A percentile compares a stretch with the other conserved stretches of the same genome.
Conservation (phyloP, 495 filamentous ascomycete species). For the Penicillium steckii region DNA sequence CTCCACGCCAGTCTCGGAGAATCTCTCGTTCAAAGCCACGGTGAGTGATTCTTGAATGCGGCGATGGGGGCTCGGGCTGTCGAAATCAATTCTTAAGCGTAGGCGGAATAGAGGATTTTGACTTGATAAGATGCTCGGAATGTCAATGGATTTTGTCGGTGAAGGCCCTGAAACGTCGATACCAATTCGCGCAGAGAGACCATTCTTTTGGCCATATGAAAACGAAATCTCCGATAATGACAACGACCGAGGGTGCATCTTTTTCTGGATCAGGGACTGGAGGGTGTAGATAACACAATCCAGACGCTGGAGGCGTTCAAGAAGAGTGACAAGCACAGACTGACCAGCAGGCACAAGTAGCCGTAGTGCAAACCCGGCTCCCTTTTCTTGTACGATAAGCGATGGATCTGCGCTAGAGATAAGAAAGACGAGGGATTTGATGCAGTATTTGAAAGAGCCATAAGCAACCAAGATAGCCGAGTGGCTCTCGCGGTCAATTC, state of each 20-base stretch:
- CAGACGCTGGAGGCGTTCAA: slow-evolving; percentile 41
- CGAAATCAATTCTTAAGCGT: slow-evolving; percentile 46
- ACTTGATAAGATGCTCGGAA: slow-evolving; percentile 21
- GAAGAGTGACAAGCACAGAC: slow-evolving; percentile 31
- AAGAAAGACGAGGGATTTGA: slow-evolving; percentile 25
- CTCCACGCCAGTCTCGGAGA: slow-evolving; percentile 50
- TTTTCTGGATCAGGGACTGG: slow-evolving; percentile 35
- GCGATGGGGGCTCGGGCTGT: slow-evolving; percentile 70
- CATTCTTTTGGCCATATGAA: slow-evolving; percentile 31
- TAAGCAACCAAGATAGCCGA: slow-evolving; percentile 41
- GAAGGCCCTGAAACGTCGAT: slow-evolving; percentile 25
- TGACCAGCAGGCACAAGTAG: slow-evolving; percentile 38
- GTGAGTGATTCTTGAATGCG: slow-evolving; percentile 65
- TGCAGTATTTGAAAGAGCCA: slow-evolving; percentile 28
- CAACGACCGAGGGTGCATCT: slow-evolving; percentile 31
- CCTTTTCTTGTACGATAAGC: slow-evolving; percentile 33
- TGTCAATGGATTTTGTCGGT: slow-evolving; percentile 19
- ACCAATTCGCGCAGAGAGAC: slow-evolving; percentile 30
- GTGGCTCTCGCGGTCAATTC: slow-evolving; percentile 34
- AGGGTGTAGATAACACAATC: slow-evolving; percentile 43
- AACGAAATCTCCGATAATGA: slow-evolving; percentile 40
- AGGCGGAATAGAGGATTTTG: slow-evolving; percentile 30
- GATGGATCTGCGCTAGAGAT: slow-evolving; percentile 31
- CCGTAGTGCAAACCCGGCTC: slow-evolving; percentile 41
- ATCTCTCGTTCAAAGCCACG: slow-evolving; percentile 54